A percentile compares a stretch with the other conserved stretches of the same genome.
These are phyloP conservation scores for Lentinus polychrous DNA, from an alignment of 1,284 basidiomycete species.

Conservation along the genomic window DNA sequence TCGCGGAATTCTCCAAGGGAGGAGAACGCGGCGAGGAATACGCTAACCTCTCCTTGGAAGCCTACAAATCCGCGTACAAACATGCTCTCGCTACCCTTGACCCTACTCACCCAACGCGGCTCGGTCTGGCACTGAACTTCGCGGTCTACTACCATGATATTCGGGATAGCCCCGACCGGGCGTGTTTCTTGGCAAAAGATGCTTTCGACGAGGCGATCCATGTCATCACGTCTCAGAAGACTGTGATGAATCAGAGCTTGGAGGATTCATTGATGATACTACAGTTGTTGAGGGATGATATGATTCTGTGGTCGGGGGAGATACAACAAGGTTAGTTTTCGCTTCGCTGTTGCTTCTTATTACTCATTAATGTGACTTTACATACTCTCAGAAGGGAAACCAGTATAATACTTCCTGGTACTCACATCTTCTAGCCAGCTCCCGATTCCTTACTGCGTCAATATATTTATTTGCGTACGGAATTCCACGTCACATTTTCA, in stretches of 20 bases:
- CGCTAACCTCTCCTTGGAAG: conserved; percentile 49
- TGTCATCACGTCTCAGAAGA: conserved; percentile 31
- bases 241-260: conserved; percentile 33
- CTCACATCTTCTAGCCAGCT: too few relatives aligned
- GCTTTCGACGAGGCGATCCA: conserved; percentile 64
- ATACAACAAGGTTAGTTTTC: conserved; percentile 22
- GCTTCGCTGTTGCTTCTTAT: neutral
- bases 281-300: conserved; percentile 57
- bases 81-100: conserved; percentile 52
- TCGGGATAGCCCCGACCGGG: conserved; percentile 84
- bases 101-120: conserved; percentile 62
- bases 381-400: too few relatives aligned
- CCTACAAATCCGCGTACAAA: conserved; percentile 63
- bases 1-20: conserved; percentile 49
- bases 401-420: too few relatives aligned
- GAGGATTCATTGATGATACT: conserved; percentile 62
- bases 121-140: conserved; percentile 93
- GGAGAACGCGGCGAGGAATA: conserved; percentile 35
- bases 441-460: too few relatives aligned
- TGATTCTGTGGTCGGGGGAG: conserved; percentile 58
- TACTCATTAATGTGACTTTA: too few relatives aligned
- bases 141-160: conserved; percentile 97
- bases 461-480: too few relatives aligned
- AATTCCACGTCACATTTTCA: too few relatives aligned
- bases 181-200: conserved; percentile 82